Percentiles rank a stretch among this genome's conserved stretches.
These are phyloP conservation scores for Lojkania enalia DNA, from an alignment of 2,329 filamentous ascomycete genomes.

Conservation along the genomic window DNA sequence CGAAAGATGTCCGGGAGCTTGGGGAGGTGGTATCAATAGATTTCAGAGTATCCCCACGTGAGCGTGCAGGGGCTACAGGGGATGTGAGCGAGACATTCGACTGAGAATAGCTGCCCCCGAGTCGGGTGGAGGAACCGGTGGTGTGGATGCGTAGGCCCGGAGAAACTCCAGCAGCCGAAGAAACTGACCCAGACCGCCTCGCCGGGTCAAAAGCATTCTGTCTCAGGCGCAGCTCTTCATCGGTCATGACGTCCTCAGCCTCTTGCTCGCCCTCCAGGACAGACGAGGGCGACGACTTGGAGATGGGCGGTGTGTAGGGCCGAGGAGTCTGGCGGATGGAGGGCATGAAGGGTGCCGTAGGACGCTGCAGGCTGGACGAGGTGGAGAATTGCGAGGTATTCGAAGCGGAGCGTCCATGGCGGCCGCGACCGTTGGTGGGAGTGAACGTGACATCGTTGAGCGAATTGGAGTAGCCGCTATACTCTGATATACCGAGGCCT, in stretches of 20 bases:
- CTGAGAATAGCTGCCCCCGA: constrained; percentile 55
- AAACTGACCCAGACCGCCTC: constrained; percentile 51
- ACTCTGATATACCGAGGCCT: constrained; percentile 60
- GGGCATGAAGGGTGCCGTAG: constrained; percentile 57
- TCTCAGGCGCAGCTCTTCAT: constrained; percentile 49
- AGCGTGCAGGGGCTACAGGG: constrained; percentile 46
- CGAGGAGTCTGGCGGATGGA: constrained; percentile 60
- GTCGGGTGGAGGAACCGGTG: constrained; percentile 49
- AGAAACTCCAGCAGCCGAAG: constrained; percentile 45
- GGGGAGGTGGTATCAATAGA: constrained; percentile 56
- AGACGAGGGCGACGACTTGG: constrained; percentile 55
- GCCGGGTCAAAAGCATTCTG: constrained; percentile 43
- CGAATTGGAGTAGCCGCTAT: constrained; percentile 44
- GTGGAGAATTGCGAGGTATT: constrained; percentile 59
- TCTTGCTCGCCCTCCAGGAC: constrained; percentile 50
- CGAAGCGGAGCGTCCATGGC: constrained; percentile 58
- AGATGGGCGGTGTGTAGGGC: constrained; percentile 57
- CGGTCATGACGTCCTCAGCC: constrained; percentile 51
- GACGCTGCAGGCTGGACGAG: constrained; percentile 52
- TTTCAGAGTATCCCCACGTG: constrained; percentile 55
- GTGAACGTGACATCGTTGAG: constrained; percentile 51
- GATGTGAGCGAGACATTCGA: constrained; percentile 56
- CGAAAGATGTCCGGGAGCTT: constrained; percentile 59
- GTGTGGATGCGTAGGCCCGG: constrained; percentile 40
- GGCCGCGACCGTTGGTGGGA: constrained; percentile 43